Percentiles rank a stretch among this genome's conserved stretches.
phyloP scores from a whole-genome alignment of 2,329 filamentous ascomycete genomes.

The Sclerotinia glacialis region DNA sequence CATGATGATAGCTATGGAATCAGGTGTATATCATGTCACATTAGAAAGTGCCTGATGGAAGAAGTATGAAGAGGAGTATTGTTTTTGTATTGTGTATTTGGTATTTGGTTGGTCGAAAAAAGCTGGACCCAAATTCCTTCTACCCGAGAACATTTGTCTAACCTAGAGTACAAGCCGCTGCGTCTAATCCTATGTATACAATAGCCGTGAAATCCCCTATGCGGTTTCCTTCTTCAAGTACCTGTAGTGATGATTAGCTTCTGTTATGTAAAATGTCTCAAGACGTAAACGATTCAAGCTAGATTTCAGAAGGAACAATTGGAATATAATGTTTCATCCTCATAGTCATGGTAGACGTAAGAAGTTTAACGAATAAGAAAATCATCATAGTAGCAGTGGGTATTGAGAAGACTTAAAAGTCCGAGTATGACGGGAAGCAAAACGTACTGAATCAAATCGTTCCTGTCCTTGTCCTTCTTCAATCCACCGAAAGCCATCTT shows the following conservation, averaged over 20 bases:
- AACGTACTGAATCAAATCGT: constrained; percentile 94
- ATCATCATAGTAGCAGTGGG: constrained; percentile 41
- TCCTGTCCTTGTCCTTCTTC: constrained; percentile 99
- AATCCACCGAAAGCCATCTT: constrained; percentile 99
- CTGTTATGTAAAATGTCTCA: background rate
- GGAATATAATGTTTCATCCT: constrained; percentile 62
- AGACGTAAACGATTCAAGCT: background rate
- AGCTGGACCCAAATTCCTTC: constrained; percentile 15
- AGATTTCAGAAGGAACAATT: constrained; percentile 96
- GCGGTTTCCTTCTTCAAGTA: constrained; percentile 68
- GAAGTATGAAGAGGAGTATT: constrained; percentile 27
- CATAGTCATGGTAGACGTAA: constrained; percentile 42
- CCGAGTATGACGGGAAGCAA: background rate
- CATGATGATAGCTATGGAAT: background rate
- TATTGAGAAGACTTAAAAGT: background rate
- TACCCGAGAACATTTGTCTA: constrained; percentile 27
- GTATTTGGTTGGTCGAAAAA: constrained; percentile 23
- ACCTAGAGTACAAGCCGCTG: constrained; percentile 34
- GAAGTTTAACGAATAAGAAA: constrained; percentile 44
- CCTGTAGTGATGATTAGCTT: constrained; percentile 40
- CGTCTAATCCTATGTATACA: constrained; percentile 39
- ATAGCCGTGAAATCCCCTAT: constrained; percentile 48
- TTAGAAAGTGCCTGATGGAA: background rate
- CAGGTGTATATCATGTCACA: background rate
- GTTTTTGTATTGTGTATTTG: constrained; percentile 27